Base-by-base conservation (phyloP, 169 alveolate species). In the Plasmodium berghei region DNA sequence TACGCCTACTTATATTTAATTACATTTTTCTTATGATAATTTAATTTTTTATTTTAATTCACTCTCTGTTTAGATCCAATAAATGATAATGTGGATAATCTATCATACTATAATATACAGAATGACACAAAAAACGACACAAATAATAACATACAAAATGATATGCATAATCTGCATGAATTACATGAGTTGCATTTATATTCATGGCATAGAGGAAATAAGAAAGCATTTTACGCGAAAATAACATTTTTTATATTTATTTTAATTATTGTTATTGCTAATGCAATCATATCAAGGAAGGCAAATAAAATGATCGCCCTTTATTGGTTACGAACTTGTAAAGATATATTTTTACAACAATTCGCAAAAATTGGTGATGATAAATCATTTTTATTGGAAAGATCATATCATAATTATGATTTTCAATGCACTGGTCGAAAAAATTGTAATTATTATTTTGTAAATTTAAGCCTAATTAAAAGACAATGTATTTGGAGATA, bases 401-500 rank as follows among this genome's bases (percentile, higher is more conserved):
- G 70, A 10, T 83, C 90, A 16, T 83, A 83, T 69, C 86, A 83
- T 22, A 66, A 28, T 28, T 83, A 56, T 83, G 90, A 83, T 18
- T 83, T 83, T 69, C 56, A 55, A 22, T 66, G 90, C 1, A 83
- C 90, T 16, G 90, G 90, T 40, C 67, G 90, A 67, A 83, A 83
- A 24, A 67, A 83, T 26, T 83, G 90, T 48, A 83, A 83, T 48
- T 83, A 67, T 40, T 83, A 83, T 62, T 66, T 69, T 20, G 90
- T 52, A 24, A 83, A 67, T 45, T 70, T 83, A 83, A 55, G 55
- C 40, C 70, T 83, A 70, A 54, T 58, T 48, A 69, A 58, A 54
- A 83, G 90, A 18, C 90, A 83, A 56, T 83, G 90, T n/a, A 0
- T 83, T 26, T 83, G 90, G 90, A 83, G 90, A 49, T 83, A 83